Percentiles rank a stretch among this genome's conserved stretches.
Conservation (phyloP, 306 rosid genomes). For the Gastrolobium bilobum region DNA sequence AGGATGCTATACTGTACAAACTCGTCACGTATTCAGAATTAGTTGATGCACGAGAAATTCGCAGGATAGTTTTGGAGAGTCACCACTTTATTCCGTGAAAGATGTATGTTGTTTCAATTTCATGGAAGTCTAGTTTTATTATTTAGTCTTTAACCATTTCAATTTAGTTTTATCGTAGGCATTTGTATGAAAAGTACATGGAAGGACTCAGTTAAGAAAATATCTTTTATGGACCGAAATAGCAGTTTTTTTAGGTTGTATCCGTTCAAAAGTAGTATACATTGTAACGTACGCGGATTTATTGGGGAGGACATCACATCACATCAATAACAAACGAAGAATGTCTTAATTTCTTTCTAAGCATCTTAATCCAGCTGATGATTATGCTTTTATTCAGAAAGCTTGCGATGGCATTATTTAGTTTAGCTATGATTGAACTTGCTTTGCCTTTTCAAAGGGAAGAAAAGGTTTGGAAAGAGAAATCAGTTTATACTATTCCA, state of each 20-base stretch:
- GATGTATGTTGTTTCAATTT: background rate
- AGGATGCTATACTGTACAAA: constrained; percentile 29
- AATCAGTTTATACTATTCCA: background rate
- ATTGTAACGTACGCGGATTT: background rate
- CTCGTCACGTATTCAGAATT: constrained; percentile 25
- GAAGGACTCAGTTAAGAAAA: too few relatives aligned
- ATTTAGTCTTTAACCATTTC: background rate
- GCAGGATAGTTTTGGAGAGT: background rate
- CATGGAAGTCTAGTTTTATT: too few relatives aligned
- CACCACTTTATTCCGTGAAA: background rate
- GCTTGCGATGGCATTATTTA: background rate
- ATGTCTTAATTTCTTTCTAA: background rate
- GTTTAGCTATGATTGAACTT: background rate
- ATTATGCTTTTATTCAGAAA: background rate
- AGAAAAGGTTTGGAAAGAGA: constrained; percentile 3
- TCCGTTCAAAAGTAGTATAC: background rate
- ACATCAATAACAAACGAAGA: background rate
- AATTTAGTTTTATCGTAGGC: background rate
- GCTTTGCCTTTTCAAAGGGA: background rate
- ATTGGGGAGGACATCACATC: background rate
- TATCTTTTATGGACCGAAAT: too few relatives aligned
- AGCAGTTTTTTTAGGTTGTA: background rate
- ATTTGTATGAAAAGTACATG: background rate
- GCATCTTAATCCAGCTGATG: background rate
- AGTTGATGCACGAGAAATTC: constrained; percentile 18